Base-by-base conservation (phyloP, 1,284 basidiomycete genomes). In the Microbotryum scabiosae region DNA sequence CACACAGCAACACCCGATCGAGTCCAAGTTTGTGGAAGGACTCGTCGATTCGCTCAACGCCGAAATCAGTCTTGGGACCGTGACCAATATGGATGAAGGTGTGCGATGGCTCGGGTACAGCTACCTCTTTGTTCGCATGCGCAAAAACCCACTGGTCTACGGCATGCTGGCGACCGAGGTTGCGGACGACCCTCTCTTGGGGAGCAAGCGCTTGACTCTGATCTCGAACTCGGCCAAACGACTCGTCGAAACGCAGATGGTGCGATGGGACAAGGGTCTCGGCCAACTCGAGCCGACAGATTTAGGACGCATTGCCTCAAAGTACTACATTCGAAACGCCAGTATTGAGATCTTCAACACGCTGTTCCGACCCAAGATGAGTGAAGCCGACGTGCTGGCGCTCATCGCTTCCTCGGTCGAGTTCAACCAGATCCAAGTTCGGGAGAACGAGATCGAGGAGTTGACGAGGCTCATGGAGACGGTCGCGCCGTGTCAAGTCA, bases 31-130 rank as follows among this genome's bases (percentile, higher is more conserved):
- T 75, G 83, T 83, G 51, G 80, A 80, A 16, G 93, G 96, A 2
- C 84, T 98, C 76, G 81, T 89, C 54, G 93, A 99, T 73, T 82
- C 93, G 5, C 80, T 98, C 68, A 99, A 98, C 72, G 96, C 93
- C 8, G 96, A 99, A 73, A 88, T 98, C 56, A 82, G 93, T 3
- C 81, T 99, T 0, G 96, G 96, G 2, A 97, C 96, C 0, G 96
- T 99, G 14, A 82, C 88, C 3, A 96, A 84, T 66, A 81, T 88
- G 25, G 78, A 81, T 58, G 96, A 99, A 73, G 96, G 86, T 18
- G 85, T 97, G 8, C 85, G 86, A 62, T 99, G 96, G 97, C 80
- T 99, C 49, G 89, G 93, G 14, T 99, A 97, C 73, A 98, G 96
- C 0, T 99, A 97, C 74, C 82, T 98, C 26, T 93, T 90, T 72